Percentiles rank a stretch among this genome's conserved stretches.
Conservation (phyloP, 768 basidiomycete species). For the Galerina marginata region DNA sequence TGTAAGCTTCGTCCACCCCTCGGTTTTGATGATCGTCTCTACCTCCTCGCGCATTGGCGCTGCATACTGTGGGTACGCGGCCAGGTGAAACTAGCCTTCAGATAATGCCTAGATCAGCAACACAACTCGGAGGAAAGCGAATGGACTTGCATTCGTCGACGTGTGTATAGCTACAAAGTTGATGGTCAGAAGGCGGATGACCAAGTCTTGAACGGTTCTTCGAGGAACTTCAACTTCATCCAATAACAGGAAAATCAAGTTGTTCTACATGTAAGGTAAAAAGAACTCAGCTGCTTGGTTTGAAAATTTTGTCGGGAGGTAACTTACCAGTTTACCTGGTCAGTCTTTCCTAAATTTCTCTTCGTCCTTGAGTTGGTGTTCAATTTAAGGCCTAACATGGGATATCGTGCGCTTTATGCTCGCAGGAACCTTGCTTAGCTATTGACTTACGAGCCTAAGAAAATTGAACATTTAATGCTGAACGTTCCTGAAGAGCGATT, state of each 20-base stretch:
- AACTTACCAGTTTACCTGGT: no score
- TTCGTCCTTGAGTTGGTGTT: slow-evolving; percentile 15
- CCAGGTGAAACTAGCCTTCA: slow-evolving; percentile 40
- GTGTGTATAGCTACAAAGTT: slow-evolving; percentile 49
- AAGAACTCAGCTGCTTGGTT: background rate
- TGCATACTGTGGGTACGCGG: slow-evolving; percentile 38
- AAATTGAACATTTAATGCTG: no score
- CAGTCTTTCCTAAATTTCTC: slow-evolving; percentile 9
- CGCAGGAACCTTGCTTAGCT: slow-evolving; percentile 17
- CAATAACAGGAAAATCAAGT: slow-evolving; percentile 19
- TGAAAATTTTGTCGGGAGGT: slow-evolving; percentile 6
- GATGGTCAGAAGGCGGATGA: slow-evolving; percentile 33
- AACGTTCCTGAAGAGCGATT: background rate
- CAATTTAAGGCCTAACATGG: slow-evolving; percentile 19
- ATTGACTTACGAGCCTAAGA: slow-evolving; percentile 5
- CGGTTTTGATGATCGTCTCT: no score
- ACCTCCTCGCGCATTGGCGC: no score
- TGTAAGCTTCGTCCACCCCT: no score
- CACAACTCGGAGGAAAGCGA: background rate
- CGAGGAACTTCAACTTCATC: slow-evolving; percentile 12
- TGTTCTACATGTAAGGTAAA: slow-evolving; percentile 10
- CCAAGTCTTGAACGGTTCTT: slow-evolving; percentile 25
- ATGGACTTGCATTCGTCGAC: slow-evolving; percentile 37
- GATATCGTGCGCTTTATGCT: slow-evolving; percentile 13
- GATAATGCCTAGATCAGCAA: slow-evolving; percentile 36